Conservation (phyloP, 2,329 filamentous ascomycete genomes). For the Talaromyces sp. region DNA sequence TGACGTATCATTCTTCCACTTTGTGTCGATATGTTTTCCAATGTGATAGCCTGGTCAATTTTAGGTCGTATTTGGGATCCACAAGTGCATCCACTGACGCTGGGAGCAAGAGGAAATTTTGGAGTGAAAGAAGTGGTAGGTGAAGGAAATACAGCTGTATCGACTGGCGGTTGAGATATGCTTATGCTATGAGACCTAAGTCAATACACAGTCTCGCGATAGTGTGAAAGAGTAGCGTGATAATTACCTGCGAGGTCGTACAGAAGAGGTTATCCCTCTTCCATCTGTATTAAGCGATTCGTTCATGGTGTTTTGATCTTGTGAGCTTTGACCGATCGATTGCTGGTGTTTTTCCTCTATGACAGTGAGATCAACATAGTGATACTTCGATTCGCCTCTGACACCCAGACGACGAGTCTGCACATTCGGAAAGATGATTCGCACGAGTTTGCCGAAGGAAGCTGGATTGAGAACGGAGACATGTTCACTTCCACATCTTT, state of each 20-base stretch:
- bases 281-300: constrained; percentile 20
- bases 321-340: constrained; percentile 22
- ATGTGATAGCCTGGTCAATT: constrained; percentile 29
- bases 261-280: constrained; percentile 22
- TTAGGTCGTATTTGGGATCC: constrained; percentile 24
- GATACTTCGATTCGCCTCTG: constrained; percentile 95
- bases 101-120: constrained; percentile 23
- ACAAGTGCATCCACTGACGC: constrained; percentile 26
- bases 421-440: constrained; percentile 91
- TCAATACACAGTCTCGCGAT: background rate
- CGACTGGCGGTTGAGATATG: constrained; percentile 30
- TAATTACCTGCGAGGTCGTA: constrained; percentile 30
- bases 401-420: constrained; percentile 89
- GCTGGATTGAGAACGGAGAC: constrained; percentile 95
- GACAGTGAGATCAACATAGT: constrained; percentile 61
- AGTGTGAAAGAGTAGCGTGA: background rate
- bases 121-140: constrained; percentile 35
- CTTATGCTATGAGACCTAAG: constrained; percentile 22
- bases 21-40: constrained; percentile 34
- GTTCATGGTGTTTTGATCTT: constrained; percentile 21
- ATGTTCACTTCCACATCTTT: constrained; percentile 83
- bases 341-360: constrained; percentile 42
- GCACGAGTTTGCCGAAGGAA: constrained; percentile 94
- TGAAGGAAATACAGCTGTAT: constrained; percentile 38
- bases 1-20: constrained; percentile 36